Evolutionary conservation across 2,329 filamentous ascomycete species (phyloP), one percentile per base, ranked within the genome.

Genomic region (Sarocladiaceae sp.): DNA sequence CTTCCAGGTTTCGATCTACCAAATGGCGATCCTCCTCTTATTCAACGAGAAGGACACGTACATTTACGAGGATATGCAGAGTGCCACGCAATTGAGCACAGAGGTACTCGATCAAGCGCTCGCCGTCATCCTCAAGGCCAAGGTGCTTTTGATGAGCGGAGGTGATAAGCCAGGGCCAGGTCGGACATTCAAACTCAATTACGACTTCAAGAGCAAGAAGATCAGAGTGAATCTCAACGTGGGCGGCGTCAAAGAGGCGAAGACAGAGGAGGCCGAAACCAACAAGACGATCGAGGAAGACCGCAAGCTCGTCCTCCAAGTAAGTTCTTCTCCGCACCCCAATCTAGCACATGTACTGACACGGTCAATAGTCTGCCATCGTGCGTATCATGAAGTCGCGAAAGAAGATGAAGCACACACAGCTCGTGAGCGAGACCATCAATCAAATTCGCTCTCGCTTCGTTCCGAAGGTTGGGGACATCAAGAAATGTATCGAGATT

Each of bases 211-310:
- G 80, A 91, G 86, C 75, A 99, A 99, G 80, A 99, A 97, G 78
- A 86, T 97, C 61, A 91, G 96, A 64, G 86, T 97, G 62, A 99
- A 99, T 65, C 77, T 99, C 51, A 99, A 99, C 70, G 86, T 97
- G 52, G 87, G 86, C 53, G 92, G 96, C 72, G 93, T 96, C 74
- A 88, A 91, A 29, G 95, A 99, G 72, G 87, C 93, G 65, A 97
- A 97, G 79, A 89, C 94, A 58, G 94, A 99, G 70, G 88, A 91
- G 58, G 92, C 90, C 56, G 94, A 99, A 66, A 99, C 94, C 6
- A 96, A 97, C 77, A 99, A 99, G 83, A 97, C 91, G 3, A 97
- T 99, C 61, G 94, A 99, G 74, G 94, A 99, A 71, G 94, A 99
- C 69, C 83, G 94, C 56, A 97, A 97, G 73, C 78, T 99, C 55